Percentiles rank a stretch among this genome's conserved stretches.
phyloP scores from a whole-genome alignment of 2,329 filamentous ascomycete genomes.

The Epicoccum nigrum region DNA sequence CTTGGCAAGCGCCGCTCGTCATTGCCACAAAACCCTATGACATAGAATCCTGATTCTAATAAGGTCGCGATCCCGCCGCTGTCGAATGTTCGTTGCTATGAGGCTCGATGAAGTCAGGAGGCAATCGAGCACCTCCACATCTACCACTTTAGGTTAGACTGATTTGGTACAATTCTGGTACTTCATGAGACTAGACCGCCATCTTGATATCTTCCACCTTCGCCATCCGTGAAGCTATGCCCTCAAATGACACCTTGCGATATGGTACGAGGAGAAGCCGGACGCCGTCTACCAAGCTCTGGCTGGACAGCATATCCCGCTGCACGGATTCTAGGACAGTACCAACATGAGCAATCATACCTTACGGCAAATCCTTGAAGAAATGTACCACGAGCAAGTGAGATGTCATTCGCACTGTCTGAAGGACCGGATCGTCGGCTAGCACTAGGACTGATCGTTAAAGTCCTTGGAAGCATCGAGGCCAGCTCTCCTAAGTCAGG shows the following conservation, averaged over 20 bases:
- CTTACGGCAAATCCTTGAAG: conserved; percentile 51
- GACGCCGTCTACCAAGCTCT: conserved; percentile 34
- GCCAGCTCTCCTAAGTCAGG: too few species aligned
- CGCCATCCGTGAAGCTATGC: conserved; percentile 31
- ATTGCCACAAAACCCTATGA: conserved; percentile 3
- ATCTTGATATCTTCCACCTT: conserved; percentile 30
- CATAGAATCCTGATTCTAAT: neutral
- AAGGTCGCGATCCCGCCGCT: too few species aligned
- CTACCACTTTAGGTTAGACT: too few species aligned
- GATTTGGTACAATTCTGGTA: too few species aligned
- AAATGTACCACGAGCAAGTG: conserved; percentile 84
- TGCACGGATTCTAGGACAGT: conserved; percentile 37
- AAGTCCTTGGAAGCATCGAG: too few species aligned
- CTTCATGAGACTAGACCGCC: conserved; percentile 33
- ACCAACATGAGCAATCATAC: conserved; percentile 38
- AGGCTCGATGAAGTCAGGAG: too few species aligned
- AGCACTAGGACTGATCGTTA: too few species aligned
- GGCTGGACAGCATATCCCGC: conserved; percentile 26
- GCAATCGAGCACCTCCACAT: too few species aligned
- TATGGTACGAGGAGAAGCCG: conserved; percentile 27
- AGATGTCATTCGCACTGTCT: conserved; percentile 73
- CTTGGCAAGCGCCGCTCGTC: conserved; percentile 26
- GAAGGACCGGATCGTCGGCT: too few species aligned
- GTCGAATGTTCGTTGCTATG: too few species aligned
- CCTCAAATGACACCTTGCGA: conserved; percentile 21